Percentiles rank a stretch among this genome's conserved stretches.
These are phyloP conservation scores for Gracilaria gracilis DNA, from an alignment of 23 red algal genomes.

Conservation along the genomic window DNA sequence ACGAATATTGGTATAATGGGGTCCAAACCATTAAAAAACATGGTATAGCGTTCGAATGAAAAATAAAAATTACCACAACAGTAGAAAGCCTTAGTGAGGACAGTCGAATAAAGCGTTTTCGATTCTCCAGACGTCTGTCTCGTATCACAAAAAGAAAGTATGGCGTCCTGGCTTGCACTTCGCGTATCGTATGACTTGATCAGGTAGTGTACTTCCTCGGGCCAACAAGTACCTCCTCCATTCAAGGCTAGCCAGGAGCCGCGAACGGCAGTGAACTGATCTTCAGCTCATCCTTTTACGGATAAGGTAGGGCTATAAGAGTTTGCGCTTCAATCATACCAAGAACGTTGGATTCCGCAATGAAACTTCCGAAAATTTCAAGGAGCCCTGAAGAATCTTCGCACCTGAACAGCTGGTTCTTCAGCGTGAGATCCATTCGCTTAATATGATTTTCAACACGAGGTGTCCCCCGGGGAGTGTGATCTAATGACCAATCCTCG, in stretches of 20 bases:
- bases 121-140: neutral
- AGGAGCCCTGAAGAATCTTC: slow-evolving; percentile 5
- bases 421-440: slow-evolving; percentile 5
- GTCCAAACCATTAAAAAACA: neutral
- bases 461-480: neutral
- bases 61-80: slow-evolving; percentile 22
- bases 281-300: neutral
- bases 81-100: slow-evolving; percentile 20
- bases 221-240: slow-evolving; percentile 3
- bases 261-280: neutral
- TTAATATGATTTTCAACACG: neutral
- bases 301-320: neutral
- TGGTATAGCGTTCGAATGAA: neutral
- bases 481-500: neutral
- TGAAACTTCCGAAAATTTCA: slow-evolving; percentile 1
- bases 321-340: slow-evolving; percentile 12
- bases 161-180: neutral
- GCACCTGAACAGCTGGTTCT: neutral
- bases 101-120: neutral
- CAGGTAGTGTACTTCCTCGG: slow-evolving; percentile 10
- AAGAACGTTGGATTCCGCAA: neutral
- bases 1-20: neutral
- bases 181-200: neutral
- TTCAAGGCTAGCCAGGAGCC: neutral
- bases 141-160: neutral